Base-by-base conservation (phyloP, 495 filamentous ascomycete species). In the Talaromyces stipitatus region DNA sequence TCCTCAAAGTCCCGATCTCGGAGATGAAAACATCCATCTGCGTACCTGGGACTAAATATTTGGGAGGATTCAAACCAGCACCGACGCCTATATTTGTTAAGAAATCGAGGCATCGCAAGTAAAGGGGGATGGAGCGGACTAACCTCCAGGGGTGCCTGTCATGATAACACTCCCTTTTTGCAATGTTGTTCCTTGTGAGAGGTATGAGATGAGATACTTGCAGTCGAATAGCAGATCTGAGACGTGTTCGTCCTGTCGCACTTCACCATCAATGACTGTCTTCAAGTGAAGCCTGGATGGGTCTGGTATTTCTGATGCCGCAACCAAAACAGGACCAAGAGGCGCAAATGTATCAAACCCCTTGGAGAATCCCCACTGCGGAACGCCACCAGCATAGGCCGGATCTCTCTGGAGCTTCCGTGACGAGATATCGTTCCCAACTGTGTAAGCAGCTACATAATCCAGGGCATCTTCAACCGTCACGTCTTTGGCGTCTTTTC, bases 301-400 rank as follows among this genome's bases (percentile, higher is more conserved):
- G 7, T 82, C 65, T 3, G 66, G 63, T n/a, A 66, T 60, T 50
- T 71, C 70, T 2, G 78, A 78, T 12, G 82, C 73, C 2, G 79
- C 78, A 36, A 82, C 66, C 1, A 90, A 85, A 1, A 82, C 84
- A 27, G 86, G 88, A 1, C 88, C 88, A 55, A 79, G 83, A 0
- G 87, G 88, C n/a, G 85, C 87, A 82, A 85, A 90, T 32, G 83
- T 80, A 67, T 91, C 88, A 62, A 88, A 90, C 0, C 86, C 85
- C 68, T 91, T 91, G 79, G 82, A 60, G 75, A 82, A 6, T 75
- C 79, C 63, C 82, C 80, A 4, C 70, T 63, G 0, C 70, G 78
- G 62, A 80, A 81, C 10, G 77, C 77, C 38, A 81, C 72, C 55
- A 74, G 82, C 61, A 78, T 82, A 60, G 81, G 80, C 59, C 79